These are phyloP conservation scores for Phtheirospermum japonicum DNA, from an alignment of 257 asterid species.

Conservation along the genomic window DNA sequence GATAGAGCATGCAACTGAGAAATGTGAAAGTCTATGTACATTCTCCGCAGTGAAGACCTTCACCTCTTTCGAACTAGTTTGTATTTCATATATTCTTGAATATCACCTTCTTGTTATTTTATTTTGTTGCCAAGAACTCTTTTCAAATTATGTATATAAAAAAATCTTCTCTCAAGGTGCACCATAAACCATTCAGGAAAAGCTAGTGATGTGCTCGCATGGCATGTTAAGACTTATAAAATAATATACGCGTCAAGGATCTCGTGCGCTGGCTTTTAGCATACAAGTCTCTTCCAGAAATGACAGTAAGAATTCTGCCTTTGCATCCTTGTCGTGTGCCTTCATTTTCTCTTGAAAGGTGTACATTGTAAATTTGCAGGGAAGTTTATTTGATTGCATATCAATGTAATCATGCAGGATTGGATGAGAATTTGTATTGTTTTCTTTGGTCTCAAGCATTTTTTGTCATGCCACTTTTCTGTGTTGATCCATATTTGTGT, in stretches of 20 bases:
- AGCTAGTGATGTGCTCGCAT: constrained; percentile 78
- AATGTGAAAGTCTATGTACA: not conserved
- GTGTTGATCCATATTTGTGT: not conserved
- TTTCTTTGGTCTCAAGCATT: constrained; percentile 3
- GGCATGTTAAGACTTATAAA: constrained; percentile 74
- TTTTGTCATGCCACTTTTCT: not conserved
- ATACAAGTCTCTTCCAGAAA: constrained; percentile 84
- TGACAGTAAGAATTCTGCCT: constrained; percentile 67
- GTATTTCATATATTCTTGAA: constrained; percentile 22
- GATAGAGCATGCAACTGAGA: constrained; percentile 13
- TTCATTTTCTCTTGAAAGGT: not conserved
- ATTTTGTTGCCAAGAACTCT: constrained; percentile 12
- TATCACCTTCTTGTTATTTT: constrained; percentile 12
- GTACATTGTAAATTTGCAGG: not conserved
- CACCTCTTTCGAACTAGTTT: not conserved
- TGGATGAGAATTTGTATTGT: not conserved
- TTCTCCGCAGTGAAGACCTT: constrained; percentile 14
- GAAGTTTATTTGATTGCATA: constrained; percentile 2
- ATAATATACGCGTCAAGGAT: constrained; percentile 97
- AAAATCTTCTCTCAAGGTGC: constrained; percentile 66
- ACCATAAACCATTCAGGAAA: constrained; percentile 96
- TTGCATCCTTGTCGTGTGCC: not conserved
- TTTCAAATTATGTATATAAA: constrained; percentile 5
- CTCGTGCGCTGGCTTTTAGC: constrained; percentile 95
- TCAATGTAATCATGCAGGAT: constrained; percentile 8